A percentile compares a stretch with the other conserved stretches of the same genome.
These are phyloP conservation scores for Fusarium pininemorale DNA, from an alignment of 2,329 filamentous ascomycete species.

Conservation along the genomic window DNA sequence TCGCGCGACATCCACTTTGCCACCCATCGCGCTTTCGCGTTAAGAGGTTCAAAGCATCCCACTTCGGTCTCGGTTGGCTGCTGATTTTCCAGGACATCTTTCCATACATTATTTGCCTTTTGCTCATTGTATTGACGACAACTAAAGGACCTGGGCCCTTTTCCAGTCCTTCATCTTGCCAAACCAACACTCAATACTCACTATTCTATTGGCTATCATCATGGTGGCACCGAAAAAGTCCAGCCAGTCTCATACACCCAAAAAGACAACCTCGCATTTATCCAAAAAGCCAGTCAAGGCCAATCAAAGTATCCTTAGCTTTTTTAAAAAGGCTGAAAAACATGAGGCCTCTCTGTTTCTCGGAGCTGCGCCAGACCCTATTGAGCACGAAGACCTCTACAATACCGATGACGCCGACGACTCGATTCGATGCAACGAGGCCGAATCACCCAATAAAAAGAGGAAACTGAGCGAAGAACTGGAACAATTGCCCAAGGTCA, in stretches of 20 bases:
- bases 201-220: slow-evolving; percentile 3
- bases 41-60: slow-evolving; percentile 31
- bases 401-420: slow-evolving; percentile 43
- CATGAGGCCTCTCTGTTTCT: slow-evolving; percentile 68
- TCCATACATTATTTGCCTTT: neutral
- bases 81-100: neutral
- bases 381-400: slow-evolving; percentile 42
- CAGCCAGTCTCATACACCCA: slow-evolving; percentile 46
- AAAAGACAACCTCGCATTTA: slow-evolving; percentile 41
- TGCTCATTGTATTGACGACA: neutral
- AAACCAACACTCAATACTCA: neutral
- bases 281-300: slow-evolving; percentile 52
- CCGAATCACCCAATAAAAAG: slow-evolving; percentile 45
- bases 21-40: slow-evolving; percentile 34
- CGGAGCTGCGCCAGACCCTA: slow-evolving; percentile 37
- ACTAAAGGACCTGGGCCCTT: neutral
- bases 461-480: slow-evolving; percentile 42
- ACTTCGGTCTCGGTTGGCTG: slow-evolving; percentile 6
- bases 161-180: neutral
- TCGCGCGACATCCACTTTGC: slow-evolving; percentile 41
- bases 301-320: slow-evolving; percentile 76
- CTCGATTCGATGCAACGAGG: slow-evolving; percentile 47
- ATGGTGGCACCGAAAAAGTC: slow-evolving; percentile 50
- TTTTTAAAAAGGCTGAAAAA: slow-evolving; percentile 76
- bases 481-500: neutral